Evolutionary conservation across 805 yeast species (phyloP), one percentile per base, ranked within the genome.

Genomic region (Metschnikowia kunwiensis): DNA sequence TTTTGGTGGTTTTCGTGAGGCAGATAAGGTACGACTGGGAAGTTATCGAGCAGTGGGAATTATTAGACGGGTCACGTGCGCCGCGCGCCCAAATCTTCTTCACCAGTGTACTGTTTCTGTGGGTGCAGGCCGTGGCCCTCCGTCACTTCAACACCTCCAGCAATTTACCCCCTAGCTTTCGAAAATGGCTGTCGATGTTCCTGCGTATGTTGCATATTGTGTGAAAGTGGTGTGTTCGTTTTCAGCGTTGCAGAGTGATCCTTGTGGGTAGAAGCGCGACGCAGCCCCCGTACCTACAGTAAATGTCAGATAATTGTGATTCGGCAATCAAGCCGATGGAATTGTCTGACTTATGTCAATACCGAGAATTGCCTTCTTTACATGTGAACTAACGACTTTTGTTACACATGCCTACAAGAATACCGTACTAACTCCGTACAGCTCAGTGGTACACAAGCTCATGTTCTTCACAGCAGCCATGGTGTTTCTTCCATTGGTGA

Each of bases 391-490:
- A n/a, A n/a, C n/a, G n/a, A n/a, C n/a, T n/a, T n/a, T n/a, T n/a
- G n/a, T n/a, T n/a, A n/a, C n/a, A n/a, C n/a, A n/a, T n/a, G n/a
- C n/a, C n/a, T n/a, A n/a, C n/a, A n/a, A 20, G 22, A 20, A 20
- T 7, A 20, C n/a, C 26, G 7, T 31, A 29, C 38, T 34, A 34
- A 34, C 48, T 30, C 33, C 27, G 34, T 11, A 8, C 46, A 80
- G 84, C 47, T 58, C 77, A 15, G 93, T 84, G 36, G 62, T 84
- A 25, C 72, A 69, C 44, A 85, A 84, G 60, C 73, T 85, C 40
- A 70, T 83, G 60, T 70, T 81, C 50, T 84, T 81, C 69, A 84
- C 94, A 10, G 82, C 71, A 5, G 79, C 85, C 40, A 85, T 85
- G 93, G 77, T 85, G 34, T 60, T 75, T 16, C 69, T 78, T 32